Percentiles rank a stretch among this genome's conserved stretches.
phyloP scores from a whole-genome alignment of 2,329 filamentous ascomycete genomes.

The Diaporthe batatas region DNA sequence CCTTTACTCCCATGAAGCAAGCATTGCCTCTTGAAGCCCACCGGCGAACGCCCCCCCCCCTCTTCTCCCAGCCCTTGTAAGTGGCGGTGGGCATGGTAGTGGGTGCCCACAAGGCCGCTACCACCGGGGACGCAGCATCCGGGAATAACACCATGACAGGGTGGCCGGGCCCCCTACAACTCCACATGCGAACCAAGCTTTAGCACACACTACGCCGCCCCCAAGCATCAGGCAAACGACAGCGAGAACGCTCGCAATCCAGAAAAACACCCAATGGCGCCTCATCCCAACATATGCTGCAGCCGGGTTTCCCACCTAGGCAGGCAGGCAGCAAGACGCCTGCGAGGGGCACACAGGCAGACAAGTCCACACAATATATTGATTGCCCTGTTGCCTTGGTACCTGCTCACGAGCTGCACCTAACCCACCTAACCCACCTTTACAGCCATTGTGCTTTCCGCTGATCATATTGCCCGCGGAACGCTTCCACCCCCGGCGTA shows the following conservation, averaged over 20 bases:
- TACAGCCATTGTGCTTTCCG: conserved; percentile 12
- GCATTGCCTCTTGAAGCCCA: neutral
- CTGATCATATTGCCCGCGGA: conserved; percentile 3
- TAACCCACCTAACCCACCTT: neutral
- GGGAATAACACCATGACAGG: conserved; percentile 33
- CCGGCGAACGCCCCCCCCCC: too few species aligned
- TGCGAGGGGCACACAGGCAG: neutral
- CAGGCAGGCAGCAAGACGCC: neutral
- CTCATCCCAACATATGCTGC: conserved; percentile 28
- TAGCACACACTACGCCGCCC: neutral
- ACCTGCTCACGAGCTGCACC: conserved; percentile 19
- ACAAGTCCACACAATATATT: neutral
- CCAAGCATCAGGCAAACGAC: conserved; percentile 31
- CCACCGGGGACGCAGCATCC: conserved; percentile 20
- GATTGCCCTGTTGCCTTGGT: neutral
- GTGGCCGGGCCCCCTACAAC: neutral
- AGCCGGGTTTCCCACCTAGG: conserved; percentile 11
- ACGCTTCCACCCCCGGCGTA: conserved; percentile 21
- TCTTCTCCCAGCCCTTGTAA: conserved; percentile 12
- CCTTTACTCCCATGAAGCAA: conserved; percentile 18
- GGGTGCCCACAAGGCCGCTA: conserved; percentile 9
- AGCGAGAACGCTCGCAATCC: conserved; percentile 15
- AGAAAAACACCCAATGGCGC: neutral
- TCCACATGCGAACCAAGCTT: conserved; percentile 26
- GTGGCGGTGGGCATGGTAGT: conserved; percentile 25